Evolutionary conservation across 1,284 basidiomycete species (phyloP).

Genomic region (Vanrija pseudolonga): DNA sequence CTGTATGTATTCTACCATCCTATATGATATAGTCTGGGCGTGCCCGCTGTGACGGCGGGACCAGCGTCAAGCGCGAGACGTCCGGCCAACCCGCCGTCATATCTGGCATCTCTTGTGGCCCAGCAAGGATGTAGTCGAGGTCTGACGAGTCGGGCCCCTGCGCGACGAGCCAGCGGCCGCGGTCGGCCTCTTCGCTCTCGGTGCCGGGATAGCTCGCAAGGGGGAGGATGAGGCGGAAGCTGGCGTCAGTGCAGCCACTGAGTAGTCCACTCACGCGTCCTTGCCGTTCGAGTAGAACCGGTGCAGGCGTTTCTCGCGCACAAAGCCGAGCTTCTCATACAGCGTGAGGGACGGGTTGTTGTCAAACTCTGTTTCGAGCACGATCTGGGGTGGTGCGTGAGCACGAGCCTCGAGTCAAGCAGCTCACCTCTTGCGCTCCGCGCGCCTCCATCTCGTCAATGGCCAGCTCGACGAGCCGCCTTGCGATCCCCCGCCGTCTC

Average conservation of each 20-base stretch:
- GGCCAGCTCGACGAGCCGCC: conserved; percentile 69
- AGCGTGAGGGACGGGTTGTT: conserved; percentile 80
- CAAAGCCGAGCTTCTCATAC: conserved; percentile 89
- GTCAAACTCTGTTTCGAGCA: conserved; percentile 96
- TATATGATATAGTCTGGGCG: conserved; percentile 10
- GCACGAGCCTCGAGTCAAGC: background rate
- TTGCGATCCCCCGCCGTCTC: conserved; percentile 84
- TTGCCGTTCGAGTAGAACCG: conserved; percentile 86
- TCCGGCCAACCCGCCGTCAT: background rate
- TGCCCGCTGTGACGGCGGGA: background rate
- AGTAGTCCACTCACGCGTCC: conserved; percentile 44
- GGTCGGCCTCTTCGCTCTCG: conserved; percentile 24
- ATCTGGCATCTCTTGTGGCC: background rate
- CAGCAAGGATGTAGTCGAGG: conserved; percentile 1
- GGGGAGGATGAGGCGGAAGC: conserved; percentile 37
- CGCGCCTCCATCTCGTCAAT: conserved; percentile 72
- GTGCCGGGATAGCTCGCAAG: conserved; percentile 18
- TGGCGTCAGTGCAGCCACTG: conserved; percentile 6
- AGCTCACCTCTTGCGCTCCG: conserved; percentile 74
- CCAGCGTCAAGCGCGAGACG: conserved; percentile 2
- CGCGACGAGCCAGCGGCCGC: conserved; percentile 15
- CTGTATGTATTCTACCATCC: background rate
- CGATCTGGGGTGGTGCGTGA: conserved; percentile 58
- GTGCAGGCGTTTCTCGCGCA: conserved; percentile 88
- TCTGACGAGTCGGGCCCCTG: conserved; percentile 1